Base-by-base conservation (phyloP, 345 rosid genomes). In the Sonneratia caseolaris region DNA sequence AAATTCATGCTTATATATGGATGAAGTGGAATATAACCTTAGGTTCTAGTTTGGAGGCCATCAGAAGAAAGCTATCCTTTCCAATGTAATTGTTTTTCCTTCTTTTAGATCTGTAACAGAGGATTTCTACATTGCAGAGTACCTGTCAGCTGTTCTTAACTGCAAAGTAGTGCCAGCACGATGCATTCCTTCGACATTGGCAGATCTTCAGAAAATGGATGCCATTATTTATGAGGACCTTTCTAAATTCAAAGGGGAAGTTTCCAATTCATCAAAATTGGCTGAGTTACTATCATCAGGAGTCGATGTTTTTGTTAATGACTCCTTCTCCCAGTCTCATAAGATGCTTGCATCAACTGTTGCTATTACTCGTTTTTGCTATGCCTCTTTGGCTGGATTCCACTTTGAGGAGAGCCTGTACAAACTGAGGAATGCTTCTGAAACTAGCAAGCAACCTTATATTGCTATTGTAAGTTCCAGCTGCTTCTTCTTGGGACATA, bases 341-440 rank as follows among this genome's bases (percentile, higher is more conserved):
- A 86, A 80, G 80, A 72, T 85, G 70, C 89, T 86, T 74, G 88
- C 91, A 53, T 89, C 94, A 56, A 89, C 94, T 5, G 88, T 89
- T 77, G 88, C 85, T 9, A 40, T 86, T 70, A 45, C 88, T 70
- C 79, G 83, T 59, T 82, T 81, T 78, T 85, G 89, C 81, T 72
- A 55, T 68, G 77, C 84, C 66, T 81, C 78, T 72, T 27, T 87
- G 71, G 88, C 94, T 66, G 94, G 94, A 37, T 86, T 85, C 79
- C 79, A 83, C 67, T 84, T 87, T 83, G 91, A 89, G 69, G 77
- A 84, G 61, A 74, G 82, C 77, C 74, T 89, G 11, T 37, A 36
- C 56, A 85, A 78, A 68, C 76, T 89, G 57, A 84, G 77, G 85
- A 71, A 80, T 38, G 79, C 59, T 68, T 68, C 77, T 68, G 73